Evolutionary conservation across 805 yeast species (phyloP), one percentile per base, ranked within the genome.

Genomic region (Monosporozyma solicola): DNA sequence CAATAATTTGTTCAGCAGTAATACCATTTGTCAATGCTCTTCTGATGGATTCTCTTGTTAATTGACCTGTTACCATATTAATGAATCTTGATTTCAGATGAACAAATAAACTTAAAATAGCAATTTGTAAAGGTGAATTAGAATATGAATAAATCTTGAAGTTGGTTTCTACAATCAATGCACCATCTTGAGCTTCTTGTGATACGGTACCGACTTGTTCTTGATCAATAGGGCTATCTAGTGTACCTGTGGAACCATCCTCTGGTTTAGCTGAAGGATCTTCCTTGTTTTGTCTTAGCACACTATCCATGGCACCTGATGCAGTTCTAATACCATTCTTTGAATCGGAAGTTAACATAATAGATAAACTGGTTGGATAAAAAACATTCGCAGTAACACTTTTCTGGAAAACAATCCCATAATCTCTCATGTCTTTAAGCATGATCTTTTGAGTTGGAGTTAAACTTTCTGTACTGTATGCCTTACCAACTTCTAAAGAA

Each of bases 101-200:
- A 27, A 89, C 95, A 72, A 94, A 94, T 47, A 94, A 68, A 64
- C 90, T 87, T 52, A 94, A 73, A 55, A 94, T 87, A 10, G 98
- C 97, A 59, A 92, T 91, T 69, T 94, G 98, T 53, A 94, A 73
- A 1, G 98, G 97, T 1, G 97, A 89, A 56, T 88, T 85, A 2
- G 97, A 89, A 66, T 91, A 91, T 47, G 97, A 92, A 62, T 94
- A 94, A 5, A 94, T 65, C 64, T 94, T 87, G 74, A 89, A 94
- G 70, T 94, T 94, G 0, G 99, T 94, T 67, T 94, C 99, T 41
- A 94, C 75, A 54, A 94, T 87, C 52, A 94, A 76, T 20, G 94
- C 82, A 1, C 97, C 97, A 32, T 66, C 71, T 13, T 61, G 65
- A 6, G 63, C 53, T 39, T 54, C 54, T 49, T 60, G 64, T 7